Conservation (phyloP, 2,329 filamentous ascomycete species). For the Aspergillus thermomutatus region DNA sequence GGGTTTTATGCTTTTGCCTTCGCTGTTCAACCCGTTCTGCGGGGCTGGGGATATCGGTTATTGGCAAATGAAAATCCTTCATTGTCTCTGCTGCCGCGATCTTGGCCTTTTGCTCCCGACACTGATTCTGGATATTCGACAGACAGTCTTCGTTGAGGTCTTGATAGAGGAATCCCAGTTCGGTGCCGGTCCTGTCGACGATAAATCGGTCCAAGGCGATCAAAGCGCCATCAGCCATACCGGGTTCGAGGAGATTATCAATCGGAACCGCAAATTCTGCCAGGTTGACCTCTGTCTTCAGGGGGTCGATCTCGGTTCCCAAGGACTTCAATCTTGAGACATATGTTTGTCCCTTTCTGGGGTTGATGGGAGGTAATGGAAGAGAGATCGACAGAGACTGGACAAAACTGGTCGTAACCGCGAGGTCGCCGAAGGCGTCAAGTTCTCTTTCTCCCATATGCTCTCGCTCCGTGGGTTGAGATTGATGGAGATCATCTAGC, state of each 20-base stretch:
- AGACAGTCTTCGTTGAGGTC: conserved; percentile 43
- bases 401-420: conserved; percentile 39
- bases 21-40: conserved; percentile 29
- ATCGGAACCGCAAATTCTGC: conserved; percentile 41
- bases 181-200: conserved; percentile 36
- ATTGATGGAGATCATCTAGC: conserved; percentile 36
- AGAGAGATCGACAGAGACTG: conserved; percentile 35
- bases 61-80: too few species aligned
- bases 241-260: conserved; percentile 42
- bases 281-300: conserved; percentile 41
- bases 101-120: conserved; percentile 12
- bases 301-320: conserved; percentile 36
- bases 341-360: conserved; percentile 42
- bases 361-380: conserved; percentile 37
- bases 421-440: conserved; percentile 36
- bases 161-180: conserved; percentile 45
- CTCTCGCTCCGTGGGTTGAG: conserved; percentile 33
- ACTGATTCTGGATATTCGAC: conserved; percentile 25
- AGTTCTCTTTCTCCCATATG: conserved; percentile 32
- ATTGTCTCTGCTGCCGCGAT: too few species aligned
- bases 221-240: conserved; percentile 37
- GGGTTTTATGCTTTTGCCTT: conserved; percentile 46
- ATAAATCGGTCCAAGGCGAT: conserved; percentile 39
- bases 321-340: conserved; percentile 31
- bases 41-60: too few species aligned